Percentiles rank a stretch among this genome's conserved stretches.
Evolutionary conservation across 257 asterid genomes (phyloP).

Genomic region (Solanum ossicruentum): DNA sequence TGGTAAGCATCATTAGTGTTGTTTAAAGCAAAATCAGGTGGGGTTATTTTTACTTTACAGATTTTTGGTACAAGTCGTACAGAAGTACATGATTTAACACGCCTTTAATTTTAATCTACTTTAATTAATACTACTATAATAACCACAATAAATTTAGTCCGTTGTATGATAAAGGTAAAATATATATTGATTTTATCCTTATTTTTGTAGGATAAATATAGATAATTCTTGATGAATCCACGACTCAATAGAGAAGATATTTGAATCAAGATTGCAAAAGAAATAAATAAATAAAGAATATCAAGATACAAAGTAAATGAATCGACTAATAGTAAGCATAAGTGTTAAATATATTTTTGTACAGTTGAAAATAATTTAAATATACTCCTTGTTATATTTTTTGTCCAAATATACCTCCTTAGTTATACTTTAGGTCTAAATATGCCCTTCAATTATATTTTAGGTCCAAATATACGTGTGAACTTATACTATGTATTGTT

Average conservation of each 20-base stretch:
- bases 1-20: not conserved
- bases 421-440: too few species aligned
- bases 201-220: not conserved
- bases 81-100: not conserved
- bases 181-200: too few species aligned
- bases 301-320: not conserved
- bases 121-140: not conserved
- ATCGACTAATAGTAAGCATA: not conserved
- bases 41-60: not conserved
- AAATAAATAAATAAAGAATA: not conserved
- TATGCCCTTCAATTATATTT: too few species aligned
- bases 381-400: too few species aligned
- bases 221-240: accelerated
- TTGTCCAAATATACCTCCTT: too few species aligned
- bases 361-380: too few species aligned
- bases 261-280: not conserved
- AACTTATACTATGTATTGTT: too few species aligned
- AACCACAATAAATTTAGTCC: accelerated
- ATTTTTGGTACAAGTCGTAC: not conserved
- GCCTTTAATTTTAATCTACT: not conserved
- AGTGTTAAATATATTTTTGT: too few species aligned
- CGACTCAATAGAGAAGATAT: not conserved
- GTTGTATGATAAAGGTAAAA: too few species aligned
- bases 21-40: not conserved
- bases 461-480: too few species aligned